These are phyloP conservation scores for Teratosphaeria viscida DNA, from an alignment of 2,329 filamentous ascomycete genomes.

Conservation along the genomic window DNA sequence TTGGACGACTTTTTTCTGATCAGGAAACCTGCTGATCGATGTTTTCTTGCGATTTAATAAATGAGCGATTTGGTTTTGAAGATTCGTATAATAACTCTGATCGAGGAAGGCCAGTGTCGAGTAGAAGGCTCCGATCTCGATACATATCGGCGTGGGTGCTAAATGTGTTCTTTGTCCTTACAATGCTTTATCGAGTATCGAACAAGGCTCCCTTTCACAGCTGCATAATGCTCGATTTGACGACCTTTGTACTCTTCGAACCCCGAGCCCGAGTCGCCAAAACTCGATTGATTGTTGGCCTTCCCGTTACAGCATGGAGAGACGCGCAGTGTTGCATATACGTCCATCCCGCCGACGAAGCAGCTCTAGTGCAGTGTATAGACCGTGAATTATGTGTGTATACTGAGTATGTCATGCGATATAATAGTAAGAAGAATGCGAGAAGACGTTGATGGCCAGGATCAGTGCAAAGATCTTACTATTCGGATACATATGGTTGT, in stretches of 20 bases:
- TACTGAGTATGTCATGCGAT: too few species aligned
- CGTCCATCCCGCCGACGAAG: too few species aligned
- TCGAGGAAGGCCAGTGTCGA: neutral
- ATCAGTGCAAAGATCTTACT: too few species aligned
- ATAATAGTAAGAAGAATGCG: too few species aligned
- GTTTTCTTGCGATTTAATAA: neutral
- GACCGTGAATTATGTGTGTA: too few species aligned
- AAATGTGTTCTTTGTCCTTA: neutral
- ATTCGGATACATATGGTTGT: too few species aligned
- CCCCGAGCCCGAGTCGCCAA: neutral
- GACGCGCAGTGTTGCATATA: too few species aligned
- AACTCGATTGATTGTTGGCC: neutral
- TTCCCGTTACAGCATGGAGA: neutral
- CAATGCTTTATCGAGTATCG: neutral
- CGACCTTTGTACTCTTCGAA: neutral
- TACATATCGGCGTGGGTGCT: neutral
- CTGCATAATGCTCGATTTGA: neutral
- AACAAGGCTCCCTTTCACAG: neutral
- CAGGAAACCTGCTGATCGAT: neutral
- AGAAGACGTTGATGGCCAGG: too few species aligned
- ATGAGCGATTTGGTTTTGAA: neutral
- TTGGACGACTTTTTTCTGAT: neutral
- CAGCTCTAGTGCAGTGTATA: too few species aligned
- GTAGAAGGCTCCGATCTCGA: neutral
- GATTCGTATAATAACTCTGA: neutral